Evolutionary conservation across 768 basidiomycete genomes (phyloP).

Genomic region (Suillus variegatus): DNA sequence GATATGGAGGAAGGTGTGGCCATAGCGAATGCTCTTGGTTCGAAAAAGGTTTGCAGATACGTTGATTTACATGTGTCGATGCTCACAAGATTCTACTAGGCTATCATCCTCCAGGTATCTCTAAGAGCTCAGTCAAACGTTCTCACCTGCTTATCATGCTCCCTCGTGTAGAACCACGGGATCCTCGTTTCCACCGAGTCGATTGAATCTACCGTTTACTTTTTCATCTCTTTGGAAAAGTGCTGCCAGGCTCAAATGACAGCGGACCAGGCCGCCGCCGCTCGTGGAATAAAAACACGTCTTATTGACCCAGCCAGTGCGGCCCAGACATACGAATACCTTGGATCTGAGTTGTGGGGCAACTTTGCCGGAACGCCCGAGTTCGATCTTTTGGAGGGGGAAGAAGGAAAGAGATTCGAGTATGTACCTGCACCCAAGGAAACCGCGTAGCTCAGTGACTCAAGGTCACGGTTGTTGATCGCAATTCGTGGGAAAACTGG

Average conservation of each 20-base stretch:
- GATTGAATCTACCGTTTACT: constrained; percentile 27
- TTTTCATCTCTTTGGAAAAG: constrained; percentile 29
- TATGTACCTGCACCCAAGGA: not conserved
- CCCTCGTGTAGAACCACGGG: constrained; percentile 26
- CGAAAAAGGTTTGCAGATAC: constrained; percentile 21
- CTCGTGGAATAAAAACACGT: constrained; percentile 8
- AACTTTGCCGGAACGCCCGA: constrained; percentile 41
- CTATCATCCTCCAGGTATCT: constrained; percentile 24
- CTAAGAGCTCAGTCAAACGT: not conserved
- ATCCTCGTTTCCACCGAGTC: constrained; percentile 23
- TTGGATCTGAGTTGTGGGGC: constrained; percentile 32
- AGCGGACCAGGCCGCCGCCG: constrained; percentile 30
- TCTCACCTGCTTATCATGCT: not conserved
- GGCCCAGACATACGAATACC: constrained; percentile 19
- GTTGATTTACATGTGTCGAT: not conserved
- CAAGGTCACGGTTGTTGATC: no score
- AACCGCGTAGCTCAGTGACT: not conserved
- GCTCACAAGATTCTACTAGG: constrained; percentile 9
- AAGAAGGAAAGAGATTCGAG: constrained; percentile 31
- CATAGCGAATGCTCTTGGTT: constrained; percentile 31
- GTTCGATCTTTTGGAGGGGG: constrained; percentile 37
- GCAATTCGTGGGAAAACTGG: no score
- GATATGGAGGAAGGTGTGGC: constrained; percentile 32
- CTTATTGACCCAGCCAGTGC: constrained; percentile 23
- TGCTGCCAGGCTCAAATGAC: constrained; percentile 32